These are phyloP conservation scores for Penstemon barbatus DNA, from an alignment of 257 asterid species.

Conservation along the genomic window DNA sequence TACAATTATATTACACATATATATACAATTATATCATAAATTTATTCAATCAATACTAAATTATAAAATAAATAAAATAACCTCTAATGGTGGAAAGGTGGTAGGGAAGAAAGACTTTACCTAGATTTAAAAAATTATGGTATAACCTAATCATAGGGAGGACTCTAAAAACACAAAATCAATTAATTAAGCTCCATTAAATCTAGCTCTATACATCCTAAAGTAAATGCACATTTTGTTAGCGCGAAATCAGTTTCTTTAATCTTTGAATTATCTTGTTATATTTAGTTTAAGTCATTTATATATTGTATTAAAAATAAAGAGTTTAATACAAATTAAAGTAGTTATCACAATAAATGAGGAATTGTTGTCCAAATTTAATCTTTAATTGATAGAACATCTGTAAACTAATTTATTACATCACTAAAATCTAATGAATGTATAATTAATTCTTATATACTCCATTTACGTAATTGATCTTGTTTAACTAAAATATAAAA, in stretches of 20 bases:
- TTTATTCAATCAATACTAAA: too few relatives aligned
- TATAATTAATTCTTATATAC: neutral
- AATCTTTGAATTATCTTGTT: neutral
- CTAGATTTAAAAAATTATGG: conserved; percentile 6
- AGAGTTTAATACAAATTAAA: too few relatives aligned
- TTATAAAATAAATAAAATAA: conserved; percentile 6
- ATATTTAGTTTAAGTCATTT: neutral
- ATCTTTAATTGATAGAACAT: neutral
- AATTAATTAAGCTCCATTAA: neutral
- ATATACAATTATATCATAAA: neutral
- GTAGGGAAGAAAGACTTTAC: conserved; percentile 28
- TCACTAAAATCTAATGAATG: neutral
- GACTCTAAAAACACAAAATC: conserved; percentile 1
- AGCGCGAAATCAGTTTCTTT: neutral
- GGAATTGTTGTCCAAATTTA: too few relatives aligned
- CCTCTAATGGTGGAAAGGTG: conserved; percentile 31
- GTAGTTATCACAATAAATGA: too few relatives aligned
- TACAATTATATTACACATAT: conserved; percentile 10
- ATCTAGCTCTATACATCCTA: neutral
- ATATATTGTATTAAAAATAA: too few relatives aligned
- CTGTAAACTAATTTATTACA: neutral
- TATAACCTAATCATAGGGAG: conserved; percentile 34
- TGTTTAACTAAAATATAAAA: neutral
- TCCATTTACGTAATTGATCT: neutral
- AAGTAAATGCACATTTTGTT: neutral